Base-by-base conservation (phyloP, 225 moss, liverwort and hornwort species). In the Pseudoscleropodium purum region DNA sequence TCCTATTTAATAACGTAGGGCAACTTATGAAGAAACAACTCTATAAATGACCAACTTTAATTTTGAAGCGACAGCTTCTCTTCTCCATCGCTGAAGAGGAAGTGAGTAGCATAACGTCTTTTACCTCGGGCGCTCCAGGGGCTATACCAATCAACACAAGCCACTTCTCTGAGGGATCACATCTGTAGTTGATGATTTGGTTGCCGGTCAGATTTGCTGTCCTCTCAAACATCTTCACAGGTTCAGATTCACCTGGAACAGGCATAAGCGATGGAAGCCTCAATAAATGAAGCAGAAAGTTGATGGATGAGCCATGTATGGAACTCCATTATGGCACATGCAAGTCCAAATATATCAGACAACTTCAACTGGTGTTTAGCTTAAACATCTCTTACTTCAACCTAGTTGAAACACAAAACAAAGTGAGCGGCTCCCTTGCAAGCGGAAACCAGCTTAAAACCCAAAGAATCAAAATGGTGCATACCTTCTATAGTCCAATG, bases 401-500 rank as follows among this genome's bases (percentile, higher is more conserved):
- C 41, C 34, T 65, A 34, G 33, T 82, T 64, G 51, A 77, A 54
- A 77, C 39, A 77, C 62, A 85, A 52, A 90, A 39, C 13, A 79
- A 64, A 66, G 52, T 30, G 62, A 88, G 70, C 21, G 56, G 54
- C 85, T 75, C 64, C 64, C 51, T 84, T 66, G 25, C 70, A 87
- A 80, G 59, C 70, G 30, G 33, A 57, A 87, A 89, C 51, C 36
- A 89, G 36, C 74, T 84, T 34, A 29, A 83, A 79, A 34, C 70
- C 72, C 45, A 78, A 67, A 66, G 33, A 66, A 63, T 33, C 13
- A 41, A 68, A 87, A 85, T 64, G 60, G 70, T 64, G 62, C 62
- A 39, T 91, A 98, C 98, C 98, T 98, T 98, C 98, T 84, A 98
- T 96, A 59, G 94, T 92, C 98, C 98, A 98, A 91, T 98, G 98